Evolutionary conservation across 2,329 filamentous ascomycete genomes (phyloP).

Genomic region (Fusarium poae): DNA sequence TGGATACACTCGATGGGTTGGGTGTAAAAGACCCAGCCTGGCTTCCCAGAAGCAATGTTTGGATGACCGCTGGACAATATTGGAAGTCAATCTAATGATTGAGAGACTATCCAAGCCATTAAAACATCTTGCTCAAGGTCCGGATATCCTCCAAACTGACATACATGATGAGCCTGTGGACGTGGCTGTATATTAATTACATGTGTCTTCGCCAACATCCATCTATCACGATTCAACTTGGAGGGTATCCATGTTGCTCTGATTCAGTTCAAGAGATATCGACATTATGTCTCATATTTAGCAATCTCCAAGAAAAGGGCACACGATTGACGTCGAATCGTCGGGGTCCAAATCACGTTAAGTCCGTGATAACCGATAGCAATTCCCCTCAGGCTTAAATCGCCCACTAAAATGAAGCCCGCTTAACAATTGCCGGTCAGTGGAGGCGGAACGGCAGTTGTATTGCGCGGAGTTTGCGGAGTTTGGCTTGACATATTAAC

Average conservation of each 20-base stretch:
- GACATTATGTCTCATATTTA: too few relatives aligned
- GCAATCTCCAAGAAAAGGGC: neutral
- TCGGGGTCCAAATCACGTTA: neutral
- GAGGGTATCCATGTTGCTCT: neutral
- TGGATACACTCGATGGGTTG: too few relatives aligned
- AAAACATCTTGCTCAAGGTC: neutral
- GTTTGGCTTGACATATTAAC: neutral
- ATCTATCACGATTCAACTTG: neutral
- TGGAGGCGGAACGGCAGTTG: neutral
- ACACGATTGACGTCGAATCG: too few relatives aligned
- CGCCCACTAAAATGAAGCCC: neutral
- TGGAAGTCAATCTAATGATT: too few relatives aligned
- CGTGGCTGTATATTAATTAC: rapidly evolving
- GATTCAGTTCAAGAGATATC: neutral
- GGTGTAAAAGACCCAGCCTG: too few relatives aligned
- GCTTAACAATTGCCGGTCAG: neutral
- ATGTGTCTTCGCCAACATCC: neutral
- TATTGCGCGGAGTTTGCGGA: constrained; percentile 3
- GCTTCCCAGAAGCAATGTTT: too few relatives aligned
- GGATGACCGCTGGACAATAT: too few relatives aligned
- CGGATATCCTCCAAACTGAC: neutral
- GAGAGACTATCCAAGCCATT: too few relatives aligned
- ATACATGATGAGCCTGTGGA: neutral
- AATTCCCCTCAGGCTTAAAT: neutral
- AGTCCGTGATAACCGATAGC: neutral